phyloP scores from a whole-genome alignment of 257 asterid genomes.

The Asclepias syriaca region DNA sequence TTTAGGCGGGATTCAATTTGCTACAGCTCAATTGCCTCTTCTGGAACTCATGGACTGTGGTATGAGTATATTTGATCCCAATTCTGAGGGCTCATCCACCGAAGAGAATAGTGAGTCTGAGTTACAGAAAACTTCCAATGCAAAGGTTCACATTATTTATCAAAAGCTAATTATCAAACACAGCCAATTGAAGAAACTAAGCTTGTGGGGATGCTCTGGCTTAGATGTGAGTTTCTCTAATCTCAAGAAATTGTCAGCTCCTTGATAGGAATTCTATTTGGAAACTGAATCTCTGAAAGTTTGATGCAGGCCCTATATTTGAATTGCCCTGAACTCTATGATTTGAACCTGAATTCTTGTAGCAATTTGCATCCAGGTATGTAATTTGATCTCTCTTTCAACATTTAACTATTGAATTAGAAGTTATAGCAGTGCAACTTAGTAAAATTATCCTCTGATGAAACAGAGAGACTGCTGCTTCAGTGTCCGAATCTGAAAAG shows the following conservation, averaged over 20 bases:
- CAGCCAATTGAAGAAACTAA: conserved; percentile 69
- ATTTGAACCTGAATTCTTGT: conserved; percentile 82
- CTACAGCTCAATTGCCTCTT: conserved; percentile 80
- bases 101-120: conserved; percentile 36
- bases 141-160: conserved; percentile 56
- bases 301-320: conserved; percentile 72
- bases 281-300: conserved; percentile 19
- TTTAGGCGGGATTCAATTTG: conserved; percentile 95
- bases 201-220: conserved; percentile 99
- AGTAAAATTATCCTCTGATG: conserved; percentile 12
- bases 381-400: conserved; percentile 3
- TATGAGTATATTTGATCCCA: conserved; percentile 70
- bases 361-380: conserved; percentile 81
- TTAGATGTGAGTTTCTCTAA: conserved; percentile 67
- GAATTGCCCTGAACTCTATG: conserved; percentile 75
- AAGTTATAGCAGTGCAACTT: conserved; percentile 1
- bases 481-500: conserved; percentile 76
- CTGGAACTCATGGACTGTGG: conserved; percentile 95
- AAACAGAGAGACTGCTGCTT: conserved; percentile 73
- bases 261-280: conserved; percentile 4
- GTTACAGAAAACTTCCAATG: conserved; percentile 42
- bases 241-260: neutral
- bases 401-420: neutral
- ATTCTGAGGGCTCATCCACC: conserved; percentile 29
- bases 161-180: conserved; percentile 95